Conservation (phyloP, 23 red algal genomes). For the Gracilariopsis chorda region DNA sequence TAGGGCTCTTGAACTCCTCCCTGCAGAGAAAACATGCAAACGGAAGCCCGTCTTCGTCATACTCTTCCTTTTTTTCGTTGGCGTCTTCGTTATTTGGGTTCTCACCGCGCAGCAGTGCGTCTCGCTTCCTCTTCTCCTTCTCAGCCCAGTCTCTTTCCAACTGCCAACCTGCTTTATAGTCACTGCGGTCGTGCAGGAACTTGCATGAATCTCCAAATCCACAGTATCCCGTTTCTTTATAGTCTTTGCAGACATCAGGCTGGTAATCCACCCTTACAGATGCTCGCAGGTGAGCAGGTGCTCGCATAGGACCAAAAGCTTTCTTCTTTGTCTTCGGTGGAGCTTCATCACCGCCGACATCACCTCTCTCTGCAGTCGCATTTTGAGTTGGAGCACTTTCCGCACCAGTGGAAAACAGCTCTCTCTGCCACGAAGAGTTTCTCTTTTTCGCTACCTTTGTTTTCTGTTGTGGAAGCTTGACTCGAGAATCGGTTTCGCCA, state of each 20-base stretch:
- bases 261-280: constrained; percentile 79
- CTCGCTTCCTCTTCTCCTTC: constrained; percentile 26
- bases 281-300: constrained; percentile 68
- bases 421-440: constrained; percentile 3
- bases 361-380: constrained; percentile 40
- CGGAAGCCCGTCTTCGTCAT: constrained; percentile 61
- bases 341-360: constrained; percentile 15
- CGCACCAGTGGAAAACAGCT: constrained; percentile 11
- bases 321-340: background rate
- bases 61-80: background rate
- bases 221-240: constrained; percentile 91
- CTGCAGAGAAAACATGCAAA: constrained; percentile 88
- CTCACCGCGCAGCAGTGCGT: constrained; percentile 19
- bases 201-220: constrained; percentile 94
- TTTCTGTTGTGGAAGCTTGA: background rate
- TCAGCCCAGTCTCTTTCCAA: constrained; percentile 77
- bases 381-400: background rate
- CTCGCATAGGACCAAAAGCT: constrained; percentile 62
- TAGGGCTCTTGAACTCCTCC: constrained; percentile 29
- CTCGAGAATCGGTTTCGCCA: background rate
- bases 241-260: constrained; percentile 91
- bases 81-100: constrained; percentile 7
- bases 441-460: constrained; percentile 1
- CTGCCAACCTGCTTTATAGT: constrained; percentile 76
- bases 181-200: constrained; percentile 83